Conservation (phyloP, 345 rosid genomes). For the Gossypium arboreum region DNA sequence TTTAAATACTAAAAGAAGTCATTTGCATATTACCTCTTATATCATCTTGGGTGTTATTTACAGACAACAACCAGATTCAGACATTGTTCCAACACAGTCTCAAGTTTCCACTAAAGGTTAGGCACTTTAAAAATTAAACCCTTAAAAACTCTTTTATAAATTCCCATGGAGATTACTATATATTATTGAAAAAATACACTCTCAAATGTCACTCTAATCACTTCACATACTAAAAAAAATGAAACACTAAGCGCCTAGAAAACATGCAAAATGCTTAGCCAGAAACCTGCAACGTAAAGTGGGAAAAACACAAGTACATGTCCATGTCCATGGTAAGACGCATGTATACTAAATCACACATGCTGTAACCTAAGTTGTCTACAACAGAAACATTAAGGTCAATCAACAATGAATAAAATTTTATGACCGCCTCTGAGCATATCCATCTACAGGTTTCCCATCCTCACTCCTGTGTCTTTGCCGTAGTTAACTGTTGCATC, state of each 20-base stretch:
- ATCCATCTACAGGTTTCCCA: conserved; percentile 56
- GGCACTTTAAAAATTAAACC: too few species aligned
- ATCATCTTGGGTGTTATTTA: background rate
- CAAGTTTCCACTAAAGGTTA: background rate
- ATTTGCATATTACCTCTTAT: too few species aligned
- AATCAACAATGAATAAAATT: conserved; percentile 13
- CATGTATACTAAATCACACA: background rate
- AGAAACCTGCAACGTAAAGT: background rate
- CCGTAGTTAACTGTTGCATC: conserved; percentile 28
- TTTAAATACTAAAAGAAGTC: too few species aligned
- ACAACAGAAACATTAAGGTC: background rate
- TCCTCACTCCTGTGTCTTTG: conserved; percentile 62
- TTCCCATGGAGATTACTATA: too few species aligned
- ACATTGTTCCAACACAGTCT: background rate
- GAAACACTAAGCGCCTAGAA: too few species aligned
- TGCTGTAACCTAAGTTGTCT: background rate
- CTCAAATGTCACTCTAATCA: background rate
- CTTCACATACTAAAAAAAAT: too few species aligned
- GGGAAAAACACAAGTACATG: background rate
- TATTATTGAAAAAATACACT: too few species aligned
- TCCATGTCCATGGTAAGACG: background rate
- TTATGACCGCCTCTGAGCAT: background rate
- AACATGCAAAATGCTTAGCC: background rate
- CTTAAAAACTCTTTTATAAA: too few species aligned
- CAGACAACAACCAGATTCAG: background rate